Evolutionary conservation across 352 stramenopile genomes (phyloP).

Genomic region (Hyaloperonospora arabidopsidis): DNA sequence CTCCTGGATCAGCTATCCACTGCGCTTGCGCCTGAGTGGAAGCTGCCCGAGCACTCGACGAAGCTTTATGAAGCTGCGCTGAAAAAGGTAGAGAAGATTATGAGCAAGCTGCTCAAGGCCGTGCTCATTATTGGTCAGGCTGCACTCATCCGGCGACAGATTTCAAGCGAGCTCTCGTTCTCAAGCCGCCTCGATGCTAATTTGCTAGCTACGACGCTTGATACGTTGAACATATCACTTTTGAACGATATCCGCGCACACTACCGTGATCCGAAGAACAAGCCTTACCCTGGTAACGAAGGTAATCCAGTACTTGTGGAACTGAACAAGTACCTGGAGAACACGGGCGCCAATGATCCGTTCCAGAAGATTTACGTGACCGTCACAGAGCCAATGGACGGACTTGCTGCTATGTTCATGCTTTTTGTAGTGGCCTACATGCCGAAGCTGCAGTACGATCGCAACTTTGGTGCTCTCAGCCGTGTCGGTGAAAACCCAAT

Average conservation of each 20-base stretch:
- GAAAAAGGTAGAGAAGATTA: slow-evolving; percentile 92
- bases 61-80: slow-evolving; percentile 82
- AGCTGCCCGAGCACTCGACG: slow-evolving; percentile 78
- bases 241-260: slow-evolving; percentile 85
- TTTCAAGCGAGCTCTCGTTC: slow-evolving; percentile 88
- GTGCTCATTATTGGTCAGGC: slow-evolving; percentile 90
- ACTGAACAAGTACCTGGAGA: slow-evolving; percentile 88
- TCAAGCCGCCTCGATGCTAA: slow-evolving; percentile 87
- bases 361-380: slow-evolving; percentile 93
- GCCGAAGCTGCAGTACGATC: slow-evolving; percentile 90
- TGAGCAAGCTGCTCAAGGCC: slow-evolving; percentile 89
- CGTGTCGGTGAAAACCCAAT: slow-evolving; percentile 88
- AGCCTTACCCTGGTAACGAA: slow-evolving; percentile 70
- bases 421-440: slow-evolving; percentile 91
- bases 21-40: slow-evolving; percentile 84
- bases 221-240: slow-evolving; percentile 87
- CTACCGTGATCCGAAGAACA: slow-evolving; percentile 74
- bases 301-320: slow-evolving; percentile 82
- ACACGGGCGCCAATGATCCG: slow-evolving; percentile 88
- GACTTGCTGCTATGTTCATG: slow-evolving; percentile 86
- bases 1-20: slow-evolving; percentile 83
- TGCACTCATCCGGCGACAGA: slow-evolving; percentile 88
- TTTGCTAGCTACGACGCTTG: slow-evolving; percentile 80
- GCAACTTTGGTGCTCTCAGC: slow-evolving; percentile 85
- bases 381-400: slow-evolving; percentile 85